phyloP scores from a whole-genome alignment of 495 filamentous ascomycete species.

The Entonaema liquescens region DNA sequence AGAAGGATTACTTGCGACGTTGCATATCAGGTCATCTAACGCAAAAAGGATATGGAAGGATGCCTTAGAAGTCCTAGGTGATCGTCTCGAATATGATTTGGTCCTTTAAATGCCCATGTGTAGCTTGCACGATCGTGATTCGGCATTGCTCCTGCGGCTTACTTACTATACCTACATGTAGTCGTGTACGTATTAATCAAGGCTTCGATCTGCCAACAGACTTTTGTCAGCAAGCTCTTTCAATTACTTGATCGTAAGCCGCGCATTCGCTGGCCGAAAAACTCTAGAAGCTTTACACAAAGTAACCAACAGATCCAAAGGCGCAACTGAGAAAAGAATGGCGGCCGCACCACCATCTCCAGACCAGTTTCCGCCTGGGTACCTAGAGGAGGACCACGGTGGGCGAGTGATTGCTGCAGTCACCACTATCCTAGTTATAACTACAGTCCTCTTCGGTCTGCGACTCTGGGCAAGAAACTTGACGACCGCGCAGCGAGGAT shows the following conservation, averaged over 20 bases:
- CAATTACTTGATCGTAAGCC: not conserved
- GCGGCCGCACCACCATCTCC: conserved; percentile 11
- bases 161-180: not conserved
- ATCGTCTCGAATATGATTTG: not conserved
- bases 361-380: conserved; percentile 27
- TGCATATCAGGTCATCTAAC: not conserved
- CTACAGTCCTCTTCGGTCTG: conserved; percentile 24
- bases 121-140: not conserved
- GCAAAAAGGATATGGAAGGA: not conserved
- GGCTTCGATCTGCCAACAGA: not conserved
- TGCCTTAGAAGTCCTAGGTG: not conserved
- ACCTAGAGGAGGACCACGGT: conserved; percentile 27
- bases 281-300: not conserved
- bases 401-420: conserved; percentile 20
- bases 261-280: not conserved
- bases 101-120: not conserved
- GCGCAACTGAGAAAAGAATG: not conserved
- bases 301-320: not conserved
- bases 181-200: not conserved
- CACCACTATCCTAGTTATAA: conserved; percentile 35
- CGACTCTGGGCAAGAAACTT: conserved; percentile 32
- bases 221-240: not conserved
- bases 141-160: not conserved
- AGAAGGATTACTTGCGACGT: not conserved
- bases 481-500: conserved; percentile 27